phyloP scores from a whole-genome alignment of 768 basidiomycete genomes.

The Termitomyces sp. region DNA sequence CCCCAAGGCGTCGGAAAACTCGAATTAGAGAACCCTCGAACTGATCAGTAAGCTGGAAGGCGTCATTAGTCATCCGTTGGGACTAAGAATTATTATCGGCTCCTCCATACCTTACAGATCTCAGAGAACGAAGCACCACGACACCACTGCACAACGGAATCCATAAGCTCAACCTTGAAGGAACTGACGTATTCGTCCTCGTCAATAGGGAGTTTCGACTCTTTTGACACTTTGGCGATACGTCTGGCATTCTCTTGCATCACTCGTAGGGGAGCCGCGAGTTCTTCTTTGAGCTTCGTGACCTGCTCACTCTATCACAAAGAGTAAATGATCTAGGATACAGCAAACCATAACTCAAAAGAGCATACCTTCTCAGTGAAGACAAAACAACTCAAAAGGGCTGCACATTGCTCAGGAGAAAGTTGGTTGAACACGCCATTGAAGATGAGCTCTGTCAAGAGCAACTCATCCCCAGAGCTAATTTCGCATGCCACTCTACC shows the following conservation, averaged over 20 bases:
- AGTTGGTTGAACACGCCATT: conserved; percentile 93
- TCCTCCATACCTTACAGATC: conserved; percentile 78
- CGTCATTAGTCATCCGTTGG: neutral
- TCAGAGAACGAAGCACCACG: conserved; percentile 96
- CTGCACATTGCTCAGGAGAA: conserved; percentile 88
- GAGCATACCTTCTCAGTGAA: conserved; percentile 85
- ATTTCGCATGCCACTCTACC: conserved; percentile 99
- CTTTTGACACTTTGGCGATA: conserved; percentile 96
- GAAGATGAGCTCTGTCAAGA: conserved; percentile 96
- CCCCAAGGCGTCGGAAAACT: conserved; percentile 91
- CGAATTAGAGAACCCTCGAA: conserved; percentile 97
- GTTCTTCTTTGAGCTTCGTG: conserved; percentile 87
- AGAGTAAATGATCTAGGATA: neutral
- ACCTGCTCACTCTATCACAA: conserved; percentile 71
- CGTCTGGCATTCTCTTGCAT: conserved; percentile 95
- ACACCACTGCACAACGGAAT: conserved; percentile 96
- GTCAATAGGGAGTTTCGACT: conserved; percentile 83
- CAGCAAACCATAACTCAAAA: neutral
- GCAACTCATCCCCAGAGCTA: conserved; percentile 92
- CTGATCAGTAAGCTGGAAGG: conserved; percentile 82
- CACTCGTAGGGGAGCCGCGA: conserved; percentile 85
- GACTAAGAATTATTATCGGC: neutral
- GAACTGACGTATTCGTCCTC: conserved; percentile 95
- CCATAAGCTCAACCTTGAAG: conserved; percentile 99
- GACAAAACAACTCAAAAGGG: conserved; percentile 95